phyloP scores from a whole-genome alignment of 1,284 basidiomycete species.

The Apiotrichum sp. region DNA sequence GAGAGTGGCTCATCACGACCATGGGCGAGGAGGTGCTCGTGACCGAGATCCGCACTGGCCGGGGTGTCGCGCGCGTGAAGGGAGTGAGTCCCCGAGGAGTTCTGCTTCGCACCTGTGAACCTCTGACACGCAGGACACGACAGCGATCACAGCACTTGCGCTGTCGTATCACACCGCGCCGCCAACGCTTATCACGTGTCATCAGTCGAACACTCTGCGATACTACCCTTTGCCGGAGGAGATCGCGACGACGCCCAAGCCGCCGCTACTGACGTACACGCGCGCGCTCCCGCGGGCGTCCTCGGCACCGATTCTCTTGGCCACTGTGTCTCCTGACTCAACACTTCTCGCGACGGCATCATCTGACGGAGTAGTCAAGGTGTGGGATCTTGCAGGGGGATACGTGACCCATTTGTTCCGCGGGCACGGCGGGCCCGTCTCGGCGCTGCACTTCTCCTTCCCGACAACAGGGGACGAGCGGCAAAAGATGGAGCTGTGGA shows the following conservation, averaged over 20 bases:
- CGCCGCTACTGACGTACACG: conserved; percentile 51
- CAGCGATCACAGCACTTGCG: conserved; percentile 51
- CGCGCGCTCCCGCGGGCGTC: conserved; percentile 77
- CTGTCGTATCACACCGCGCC: conserved; percentile 43
- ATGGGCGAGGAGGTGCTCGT: conserved; percentile 78
- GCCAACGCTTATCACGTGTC: conserved; percentile 50
- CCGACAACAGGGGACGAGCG: conserved; percentile 48
- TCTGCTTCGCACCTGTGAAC: conserved; percentile 35
- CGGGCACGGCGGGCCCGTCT: conserved; percentile 93
- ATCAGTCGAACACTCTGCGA: conserved; percentile 50
- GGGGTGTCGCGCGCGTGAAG: conserved; percentile 68
- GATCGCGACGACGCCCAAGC: conserved; percentile 17
- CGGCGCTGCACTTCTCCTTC: conserved; percentile 76
- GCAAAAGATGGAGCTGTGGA: conserved; percentile 69
- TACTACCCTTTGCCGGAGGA: conserved; percentile 49
- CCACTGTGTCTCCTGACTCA: conserved; percentile 74
- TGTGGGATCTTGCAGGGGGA: conserved; percentile 85
- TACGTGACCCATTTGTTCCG: conserved; percentile 92
- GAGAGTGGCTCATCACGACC: conserved; percentile 72
- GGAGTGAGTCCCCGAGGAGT: conserved; percentile 61
- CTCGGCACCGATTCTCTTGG: conserved; percentile 87
- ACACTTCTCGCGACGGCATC: conserved; percentile 90
- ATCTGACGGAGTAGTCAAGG: conserved; percentile 92
- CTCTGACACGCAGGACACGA: conserved; percentile 48
- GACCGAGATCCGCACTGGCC: conserved; percentile 69